Conservation (phyloP, 2,329 filamentous ascomycete genomes). For the Sordariomycetes sp. region DNA sequence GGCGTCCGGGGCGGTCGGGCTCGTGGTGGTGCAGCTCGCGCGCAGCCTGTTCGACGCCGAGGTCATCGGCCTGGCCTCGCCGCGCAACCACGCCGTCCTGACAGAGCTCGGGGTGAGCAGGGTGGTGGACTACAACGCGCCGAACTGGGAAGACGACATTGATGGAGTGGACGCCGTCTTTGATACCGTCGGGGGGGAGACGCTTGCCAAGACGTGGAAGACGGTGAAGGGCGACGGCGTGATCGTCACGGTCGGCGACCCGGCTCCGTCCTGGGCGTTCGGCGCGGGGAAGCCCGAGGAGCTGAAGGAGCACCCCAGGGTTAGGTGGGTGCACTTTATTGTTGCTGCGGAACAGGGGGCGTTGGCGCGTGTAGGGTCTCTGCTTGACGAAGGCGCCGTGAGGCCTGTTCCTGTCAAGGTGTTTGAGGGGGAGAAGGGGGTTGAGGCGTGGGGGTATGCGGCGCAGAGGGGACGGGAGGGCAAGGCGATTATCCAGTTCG, state of each 20-base stretch:
- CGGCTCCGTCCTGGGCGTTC: constrained; percentile 20
- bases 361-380: constrained; percentile 9
- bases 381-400: constrained; percentile 14
- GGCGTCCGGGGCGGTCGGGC: constrained; percentile 18
- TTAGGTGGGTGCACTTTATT: constrained; percentile 18
- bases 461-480: constrained; percentile 10
- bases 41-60: constrained; percentile 9
- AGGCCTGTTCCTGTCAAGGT: constrained; percentile 11
- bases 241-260: constrained; percentile 23
- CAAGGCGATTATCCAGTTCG: constrained; percentile 18
- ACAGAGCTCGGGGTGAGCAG: constrained; percentile 11
- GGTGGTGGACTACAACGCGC: constrained; percentile 15
- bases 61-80: constrained; percentile 18
- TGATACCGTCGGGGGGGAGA: constrained; percentile 18
- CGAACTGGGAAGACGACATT: constrained; percentile 13
- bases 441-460: constrained; percentile 16
- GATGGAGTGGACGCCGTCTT: constrained; percentile 17
- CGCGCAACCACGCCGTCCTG: constrained; percentile 8
- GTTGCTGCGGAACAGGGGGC: constrained; percentile 12
- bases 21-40: constrained; percentile 17
- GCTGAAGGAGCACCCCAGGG: constrained; percentile 7
- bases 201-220: constrained; percentile 17
- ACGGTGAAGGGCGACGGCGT: constrained; percentile 16
- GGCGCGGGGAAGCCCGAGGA: constrained; percentile 10
- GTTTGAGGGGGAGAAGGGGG: constrained; percentile 13